These are phyloP conservation scores for Pythium sp. DNA, from an alignment of 352 stramenopile genomes.

Conservation along the genomic window DNA sequence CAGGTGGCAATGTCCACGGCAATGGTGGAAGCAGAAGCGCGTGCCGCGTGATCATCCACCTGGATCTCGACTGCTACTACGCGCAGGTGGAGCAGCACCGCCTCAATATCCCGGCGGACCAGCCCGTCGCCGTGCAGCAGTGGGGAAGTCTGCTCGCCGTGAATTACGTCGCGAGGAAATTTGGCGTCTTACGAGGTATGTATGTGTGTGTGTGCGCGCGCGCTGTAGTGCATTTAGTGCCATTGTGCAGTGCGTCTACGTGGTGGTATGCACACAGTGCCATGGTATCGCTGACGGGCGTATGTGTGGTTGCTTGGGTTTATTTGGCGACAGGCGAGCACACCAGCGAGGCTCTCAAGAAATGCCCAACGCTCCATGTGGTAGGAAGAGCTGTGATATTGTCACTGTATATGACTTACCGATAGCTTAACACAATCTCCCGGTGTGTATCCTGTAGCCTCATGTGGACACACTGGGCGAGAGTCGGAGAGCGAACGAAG, in stretches of 20 bases:
- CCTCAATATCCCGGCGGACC: constrained; percentile 54
- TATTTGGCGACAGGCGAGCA: constrained; percentile 54
- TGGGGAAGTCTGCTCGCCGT: constrained; percentile 83
- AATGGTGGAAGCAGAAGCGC: not conserved
- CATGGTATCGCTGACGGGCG: not conserved
- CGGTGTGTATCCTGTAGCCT: constrained; percentile 30
- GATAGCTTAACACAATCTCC: not conserved
- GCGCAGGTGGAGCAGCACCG: constrained; percentile 79
- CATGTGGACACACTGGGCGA: constrained; percentile 83
- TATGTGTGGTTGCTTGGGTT: not conserved
- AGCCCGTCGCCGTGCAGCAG: constrained; percentile 80
- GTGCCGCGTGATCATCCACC: constrained; percentile 70
- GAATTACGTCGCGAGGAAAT: constrained; percentile 78
- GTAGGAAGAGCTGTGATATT: constrained; percentile 21
- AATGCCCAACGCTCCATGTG: constrained; percentile 77
- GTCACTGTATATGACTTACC: not conserved
- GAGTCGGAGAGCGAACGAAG: constrained; percentile 56
- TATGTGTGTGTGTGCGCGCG: too few species aligned
- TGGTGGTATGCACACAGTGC: not conserved
- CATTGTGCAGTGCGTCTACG: not conserved
- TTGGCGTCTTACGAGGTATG: constrained; percentile 60
- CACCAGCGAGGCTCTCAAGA: constrained; percentile 55
- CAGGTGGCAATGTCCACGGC: not conserved
- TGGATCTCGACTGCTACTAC: constrained; percentile 90
- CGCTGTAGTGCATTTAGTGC: not conserved